Percentiles rank a stretch among this genome's conserved stretches.
Evolutionary conservation across 306 rosid species (phyloP).

Genomic region (Inga laurina): DNA sequence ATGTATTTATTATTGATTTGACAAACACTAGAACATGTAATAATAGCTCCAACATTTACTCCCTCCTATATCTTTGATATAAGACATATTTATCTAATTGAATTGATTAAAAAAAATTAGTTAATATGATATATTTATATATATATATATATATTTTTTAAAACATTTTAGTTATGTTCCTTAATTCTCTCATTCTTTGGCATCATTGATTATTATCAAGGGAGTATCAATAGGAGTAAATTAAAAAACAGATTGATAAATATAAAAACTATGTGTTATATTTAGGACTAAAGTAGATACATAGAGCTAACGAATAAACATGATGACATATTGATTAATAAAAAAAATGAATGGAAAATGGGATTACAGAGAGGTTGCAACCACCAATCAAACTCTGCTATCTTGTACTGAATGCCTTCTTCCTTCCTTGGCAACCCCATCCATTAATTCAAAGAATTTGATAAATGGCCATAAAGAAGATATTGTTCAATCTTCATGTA

Average conservation of each 20-base stretch:
- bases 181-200: too few relatives aligned
- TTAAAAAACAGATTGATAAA: too few relatives aligned
- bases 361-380: not conserved
- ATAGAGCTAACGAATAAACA: not conserved
- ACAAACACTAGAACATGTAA: not conserved
- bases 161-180: too few relatives aligned
- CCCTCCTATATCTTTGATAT: too few relatives aligned
- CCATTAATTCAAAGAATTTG: constrained; percentile 19
- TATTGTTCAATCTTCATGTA: not conserved
- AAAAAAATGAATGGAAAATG: not conserved
- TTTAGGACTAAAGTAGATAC: too few relatives aligned
- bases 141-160: too few relatives aligned
- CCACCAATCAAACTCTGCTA: not conserved
- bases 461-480: not conserved
- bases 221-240: too few relatives aligned
- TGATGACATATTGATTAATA: not conserved
- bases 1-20: not conserved
- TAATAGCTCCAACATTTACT: not conserved
- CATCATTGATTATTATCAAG: too few relatives aligned
- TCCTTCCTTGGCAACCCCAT: not conserved
- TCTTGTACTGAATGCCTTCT: not conserved
- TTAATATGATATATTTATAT: too few relatives aligned
- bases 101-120: too few relatives aligned
- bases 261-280: too few relatives aligned
- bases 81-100: too few relatives aligned